phyloP scores from a whole-genome alignment of 805 yeast species.

The Spathaspora boniae region DNA sequence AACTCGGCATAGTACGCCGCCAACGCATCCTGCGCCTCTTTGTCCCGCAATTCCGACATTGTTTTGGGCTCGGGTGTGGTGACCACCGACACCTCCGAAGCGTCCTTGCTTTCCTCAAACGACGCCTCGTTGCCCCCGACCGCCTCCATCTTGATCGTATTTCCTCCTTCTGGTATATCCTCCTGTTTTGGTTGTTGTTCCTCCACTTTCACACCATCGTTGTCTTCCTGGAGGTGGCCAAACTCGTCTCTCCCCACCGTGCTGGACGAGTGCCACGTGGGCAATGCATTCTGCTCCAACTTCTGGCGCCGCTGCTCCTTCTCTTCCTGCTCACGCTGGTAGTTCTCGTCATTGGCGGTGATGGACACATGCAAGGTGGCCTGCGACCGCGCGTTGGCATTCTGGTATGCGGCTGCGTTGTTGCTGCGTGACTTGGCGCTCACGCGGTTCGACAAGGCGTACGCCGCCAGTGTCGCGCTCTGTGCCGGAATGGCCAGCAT shows the following conservation, averaged over 20 bases:
- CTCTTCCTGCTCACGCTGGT: constrained; percentile 61
- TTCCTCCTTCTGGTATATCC: constrained; percentile 11
- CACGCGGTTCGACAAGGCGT: constrained; percentile 52
- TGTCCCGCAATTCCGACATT: constrained; percentile 45
- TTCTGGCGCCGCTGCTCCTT: constrained; percentile 65
- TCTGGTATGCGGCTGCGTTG: constrained; percentile 30
- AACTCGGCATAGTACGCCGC: constrained; percentile 69
- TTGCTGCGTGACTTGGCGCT: constrained; percentile 28
- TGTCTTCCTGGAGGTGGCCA: constrained; percentile 42
- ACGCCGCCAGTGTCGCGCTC: constrained; percentile 64
- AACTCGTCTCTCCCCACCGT: constrained; percentile 79
- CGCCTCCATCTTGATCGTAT: background rate
- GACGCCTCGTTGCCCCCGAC: constrained; percentile 4
- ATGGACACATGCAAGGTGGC: constrained; percentile 89
- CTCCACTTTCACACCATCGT: constrained; percentile 17
- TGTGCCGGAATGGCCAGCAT: constrained; percentile 83
- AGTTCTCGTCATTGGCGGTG: constrained; percentile 79
- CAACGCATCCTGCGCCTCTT: constrained; percentile 67
- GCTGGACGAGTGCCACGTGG: constrained; percentile 92
- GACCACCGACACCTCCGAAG: constrained; percentile 7
- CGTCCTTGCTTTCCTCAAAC: constrained; percentile 9
- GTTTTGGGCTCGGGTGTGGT: constrained; percentile 13
- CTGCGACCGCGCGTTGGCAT: constrained; percentile 62
- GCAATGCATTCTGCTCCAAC: constrained; percentile 88
- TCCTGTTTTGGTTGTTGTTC: constrained; percentile 12